These are phyloP conservation scores for Capillidium heterosporum DNA, from an alignment of 371 early-diverging fungal genomes.

Conservation along the genomic window DNA sequence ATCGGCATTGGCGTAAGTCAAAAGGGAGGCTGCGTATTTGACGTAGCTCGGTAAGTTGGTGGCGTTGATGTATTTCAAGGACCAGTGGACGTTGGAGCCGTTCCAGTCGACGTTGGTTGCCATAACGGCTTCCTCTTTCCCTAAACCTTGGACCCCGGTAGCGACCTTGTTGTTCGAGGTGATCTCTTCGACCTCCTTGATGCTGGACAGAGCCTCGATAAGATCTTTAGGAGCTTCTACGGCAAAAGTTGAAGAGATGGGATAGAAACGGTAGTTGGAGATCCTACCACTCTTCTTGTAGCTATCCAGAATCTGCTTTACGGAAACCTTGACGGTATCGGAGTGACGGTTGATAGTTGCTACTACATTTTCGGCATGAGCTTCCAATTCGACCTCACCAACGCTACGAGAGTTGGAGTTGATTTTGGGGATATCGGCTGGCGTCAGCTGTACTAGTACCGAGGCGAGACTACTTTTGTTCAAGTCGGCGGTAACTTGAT, in stretches of 20 bases:
- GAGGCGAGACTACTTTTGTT: not conserved
- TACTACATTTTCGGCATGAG: not conserved
- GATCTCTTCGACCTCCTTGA: not conserved
- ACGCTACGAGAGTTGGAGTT: not conserved
- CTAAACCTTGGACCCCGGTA: no score
- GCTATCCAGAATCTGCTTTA: no score
- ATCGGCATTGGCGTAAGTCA: conserved; percentile 19
- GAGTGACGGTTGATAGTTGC: not conserved
- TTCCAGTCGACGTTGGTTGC: not conserved
- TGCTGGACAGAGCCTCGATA: no score
- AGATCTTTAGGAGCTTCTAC: not conserved
- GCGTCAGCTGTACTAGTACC: not conserved
- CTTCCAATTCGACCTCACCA: not conserved
- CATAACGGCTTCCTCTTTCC: not conserved
- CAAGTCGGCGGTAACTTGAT: no score
- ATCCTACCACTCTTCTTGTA: no score
- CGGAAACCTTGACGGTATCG: no score
- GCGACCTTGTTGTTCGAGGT: not conserved
- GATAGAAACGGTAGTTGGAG: not conserved
- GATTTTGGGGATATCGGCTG: not conserved
- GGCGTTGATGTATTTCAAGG: conserved; percentile 1
- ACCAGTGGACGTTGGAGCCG: not conserved
- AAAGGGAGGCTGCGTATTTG: not conserved
- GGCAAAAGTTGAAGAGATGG: not conserved
- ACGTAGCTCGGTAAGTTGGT: not conserved